These are phyloP conservation scores for Hanseniaspora mollemarum DNA, from an alignment of 805 yeast species.

Conservation along the genomic window DNA sequence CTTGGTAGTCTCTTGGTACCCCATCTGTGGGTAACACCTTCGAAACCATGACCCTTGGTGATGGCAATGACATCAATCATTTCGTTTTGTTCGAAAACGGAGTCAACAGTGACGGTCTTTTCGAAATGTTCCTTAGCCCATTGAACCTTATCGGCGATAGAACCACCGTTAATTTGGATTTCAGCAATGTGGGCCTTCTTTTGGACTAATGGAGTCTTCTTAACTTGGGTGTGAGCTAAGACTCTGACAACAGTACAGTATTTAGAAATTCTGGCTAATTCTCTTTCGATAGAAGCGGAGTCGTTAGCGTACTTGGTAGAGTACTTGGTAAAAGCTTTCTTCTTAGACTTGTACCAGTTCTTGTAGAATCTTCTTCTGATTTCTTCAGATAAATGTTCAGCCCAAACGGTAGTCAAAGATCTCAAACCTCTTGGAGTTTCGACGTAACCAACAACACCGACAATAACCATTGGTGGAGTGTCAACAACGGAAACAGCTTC, in stretches of 20 bases:
- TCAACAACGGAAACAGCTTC: conserved; percentile 99
- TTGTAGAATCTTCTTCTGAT: conserved; percentile 99
- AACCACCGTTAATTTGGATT: conserved; percentile 99
- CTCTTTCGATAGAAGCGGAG: conserved; percentile 81
- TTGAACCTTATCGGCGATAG: conserved; percentile 90
- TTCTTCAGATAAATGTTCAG: conserved; percentile 99
- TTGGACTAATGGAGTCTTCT: conserved; percentile 97
- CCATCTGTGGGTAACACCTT: conserved; percentile 99
- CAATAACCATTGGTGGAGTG: conserved; percentile 97
- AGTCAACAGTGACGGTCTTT: conserved; percentile 91
- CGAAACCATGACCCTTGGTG: conserved; percentile 99
- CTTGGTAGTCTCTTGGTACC: conserved; percentile 99
- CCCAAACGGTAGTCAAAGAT: conserved; percentile 99
- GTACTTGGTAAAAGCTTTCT: conserved; percentile 99
- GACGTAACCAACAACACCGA: conserved; percentile 99
- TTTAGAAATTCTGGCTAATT: conserved; percentile 96
- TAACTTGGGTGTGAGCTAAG: conserved; percentile 97
- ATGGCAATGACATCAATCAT: conserved; percentile 97
- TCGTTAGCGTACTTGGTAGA: conserved; percentile 93
- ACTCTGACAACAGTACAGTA: conserved; percentile 98
- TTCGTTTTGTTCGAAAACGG: conserved; percentile 98
- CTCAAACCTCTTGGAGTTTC: conserved; percentile 99
- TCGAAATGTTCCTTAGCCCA: conserved; percentile 99
- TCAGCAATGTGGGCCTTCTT: conserved; percentile 99
- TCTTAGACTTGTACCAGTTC: conserved; percentile 99